Base-by-base conservation (phyloP, 108 stramenopile species). In the Pseudonitzschia delicatissima region DNA sequence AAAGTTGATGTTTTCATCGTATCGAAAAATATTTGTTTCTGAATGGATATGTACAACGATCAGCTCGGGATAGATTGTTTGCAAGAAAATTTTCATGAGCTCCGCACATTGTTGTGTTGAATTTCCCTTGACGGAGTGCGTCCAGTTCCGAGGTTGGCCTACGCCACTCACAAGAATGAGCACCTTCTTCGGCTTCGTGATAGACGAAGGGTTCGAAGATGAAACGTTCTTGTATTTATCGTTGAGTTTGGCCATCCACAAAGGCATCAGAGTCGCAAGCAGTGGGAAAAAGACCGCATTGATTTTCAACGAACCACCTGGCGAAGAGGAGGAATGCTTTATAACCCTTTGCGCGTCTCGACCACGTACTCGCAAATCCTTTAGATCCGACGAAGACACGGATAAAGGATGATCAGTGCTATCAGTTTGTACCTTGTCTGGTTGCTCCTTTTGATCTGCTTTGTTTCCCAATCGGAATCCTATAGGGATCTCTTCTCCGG, bases 1-100 rank as follows among this genome's bases (percentile, higher is more conserved):
- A 64, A 99, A 99, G 3, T 71, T 57, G 25, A 98, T 96, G 72
- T 99, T 99, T 59, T 98, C 96, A 59, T 98, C 97, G 66, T 96
- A 99, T 12, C 97, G 87, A 67, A 97, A 96, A 37, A 98, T 82
- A 57, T 97, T 92, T n/a, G 87, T 85, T 28, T 81, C 67, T 6
- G 96, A 96, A 69, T 96, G 91, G 20, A 96, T 76, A 40, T 82
- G 72, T 12, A 92, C 84, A 9, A 94, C 90, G 0, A 78, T 72
- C 23, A 95, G 63, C 34, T 88, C 90, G 1, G 93, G 90, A 55
- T 82, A 87, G 3, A 87, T 53, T 7, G 68, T 59, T 13, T 69
- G 32, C 23, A 97, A 65, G 66, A 91, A 96, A 4, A 68, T 64
- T 45, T 94, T 80, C 87, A 95, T 91, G 15, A 97, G 82, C 63